A percentile compares a stretch with the other conserved stretches of the same genome.
These are phyloP conservation scores for Sporisorium iseilematis-ciliati DNA, from an alignment of 1,284 basidiomycete species.

Conservation along the genomic window DNA sequence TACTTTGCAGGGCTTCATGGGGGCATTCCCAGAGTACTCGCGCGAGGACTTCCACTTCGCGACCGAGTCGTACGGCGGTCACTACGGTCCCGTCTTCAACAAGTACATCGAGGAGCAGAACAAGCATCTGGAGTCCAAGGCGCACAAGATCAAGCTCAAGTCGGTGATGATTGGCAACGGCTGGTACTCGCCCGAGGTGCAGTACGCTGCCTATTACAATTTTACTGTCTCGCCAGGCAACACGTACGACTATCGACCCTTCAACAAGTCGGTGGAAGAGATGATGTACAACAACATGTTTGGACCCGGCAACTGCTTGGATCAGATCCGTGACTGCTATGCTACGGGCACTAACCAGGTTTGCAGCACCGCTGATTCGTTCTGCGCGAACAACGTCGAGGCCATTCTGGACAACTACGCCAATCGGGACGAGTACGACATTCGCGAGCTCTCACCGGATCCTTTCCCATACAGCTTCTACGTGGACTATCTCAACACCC, in stretches of 20 bases:
- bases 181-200: conserved; percentile 54
- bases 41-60: conserved; percentile 74
- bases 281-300: conserved; percentile 52
- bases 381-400: conserved; percentile 54
- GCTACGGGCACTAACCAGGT: conserved; percentile 35
- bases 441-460: conserved; percentile 56
- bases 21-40: conserved; percentile 54
- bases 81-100: conserved; percentile 75
- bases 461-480: conserved; percentile 59
- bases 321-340: conserved; percentile 54
- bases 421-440: conserved; percentile 58
- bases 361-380: conserved; percentile 55
- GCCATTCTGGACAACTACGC: conserved; percentile 37
- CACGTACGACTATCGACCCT: conserved; percentile 51
- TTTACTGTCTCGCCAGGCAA: conserved; percentile 58
- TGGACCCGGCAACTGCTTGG: conserved; percentile 55
- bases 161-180: conserved; percentile 75
- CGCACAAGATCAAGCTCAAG: conserved; percentile 75
- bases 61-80: conserved; percentile 75
- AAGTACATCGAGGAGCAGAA: conserved; percentile 75
- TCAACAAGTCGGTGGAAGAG: conserved; percentile 37
- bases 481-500: conserved; percentile 52
- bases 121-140: conserved; percentile 71
- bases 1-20: conserved; percentile 74
- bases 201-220: conserved; percentile 60